These are phyloP conservation scores for Aspergillus sp. DNA, from an alignment of 2,329 filamentous ascomycete genomes.

Conservation along the genomic window DNA sequence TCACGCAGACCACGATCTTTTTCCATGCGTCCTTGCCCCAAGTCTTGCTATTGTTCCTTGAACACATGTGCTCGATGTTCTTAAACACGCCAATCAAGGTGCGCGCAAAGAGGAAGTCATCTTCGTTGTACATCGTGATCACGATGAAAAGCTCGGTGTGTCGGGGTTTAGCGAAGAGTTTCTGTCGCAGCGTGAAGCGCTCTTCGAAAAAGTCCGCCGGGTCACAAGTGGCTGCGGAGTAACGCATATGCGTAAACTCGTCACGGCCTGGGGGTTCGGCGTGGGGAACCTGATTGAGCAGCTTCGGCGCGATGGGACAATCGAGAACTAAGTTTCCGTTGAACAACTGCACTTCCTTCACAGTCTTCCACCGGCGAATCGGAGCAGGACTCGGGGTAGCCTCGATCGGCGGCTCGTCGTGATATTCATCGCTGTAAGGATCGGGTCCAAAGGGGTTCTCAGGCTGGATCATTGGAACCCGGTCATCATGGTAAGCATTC, in stretches of 20 bases:
- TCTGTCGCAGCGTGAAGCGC: constrained; percentile 88
- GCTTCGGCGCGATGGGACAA: constrained; percentile 85
- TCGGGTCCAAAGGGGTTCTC: constrained; percentile 64
- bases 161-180: constrained; percentile 84
- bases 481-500: constrained; percentile 66
- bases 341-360: constrained; percentile 97
- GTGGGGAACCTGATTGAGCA: constrained; percentile 85
- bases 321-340: constrained; percentile 95
- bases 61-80: constrained; percentile 98
- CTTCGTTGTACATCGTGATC: constrained; percentile 98
- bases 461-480: constrained; percentile 71
- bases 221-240: constrained; percentile 92
- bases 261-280: constrained; percentile 77
- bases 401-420: constrained; percentile 38
- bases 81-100: constrained; percentile 98
- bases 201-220: constrained; percentile 83
- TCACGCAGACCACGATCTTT: constrained; percentile 97
- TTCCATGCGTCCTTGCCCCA: constrained; percentile 99
- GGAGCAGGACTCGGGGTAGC: constrained; percentile 55
- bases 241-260: constrained; percentile 75
- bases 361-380: constrained; percentile 93
- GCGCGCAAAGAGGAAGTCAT: constrained; percentile 90
- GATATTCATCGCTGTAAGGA: constrained; percentile 50
- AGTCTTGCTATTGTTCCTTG: constrained; percentile 86
- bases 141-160: constrained; percentile 96